Percentiles rank a stretch among this genome's conserved stretches.
These are phyloP conservation scores for Entomortierella lignicola DNA, from an alignment of 192 early-diverging fungal species.

Conservation along the genomic window DNA sequence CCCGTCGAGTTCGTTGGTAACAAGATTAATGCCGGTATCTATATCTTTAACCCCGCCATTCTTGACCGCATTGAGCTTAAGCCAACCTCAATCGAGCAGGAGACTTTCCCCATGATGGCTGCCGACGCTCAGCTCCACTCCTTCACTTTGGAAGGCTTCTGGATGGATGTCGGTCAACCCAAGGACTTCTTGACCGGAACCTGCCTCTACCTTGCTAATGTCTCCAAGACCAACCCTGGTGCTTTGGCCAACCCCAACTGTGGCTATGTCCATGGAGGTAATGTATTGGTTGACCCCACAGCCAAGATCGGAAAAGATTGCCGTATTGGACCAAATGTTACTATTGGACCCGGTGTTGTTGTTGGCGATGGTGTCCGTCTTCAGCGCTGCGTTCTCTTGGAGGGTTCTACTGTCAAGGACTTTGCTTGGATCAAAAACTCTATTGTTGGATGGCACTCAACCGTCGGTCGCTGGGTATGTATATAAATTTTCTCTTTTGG, in stretches of 20 bases:
- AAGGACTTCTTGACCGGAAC: conserved; percentile 98
- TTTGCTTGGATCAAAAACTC: conserved; percentile 90
- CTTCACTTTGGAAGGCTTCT: conserved; percentile 95
- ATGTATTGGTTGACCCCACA: conserved; percentile 92
- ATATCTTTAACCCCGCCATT: conserved; percentile 94
- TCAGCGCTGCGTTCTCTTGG: conserved; percentile 88
- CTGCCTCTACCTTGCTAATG: conserved; percentile 88
- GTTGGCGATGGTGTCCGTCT: conserved; percentile 97
- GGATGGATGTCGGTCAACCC: conserved; percentile 99
- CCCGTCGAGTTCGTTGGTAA: conserved; percentile 94
- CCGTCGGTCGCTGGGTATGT: conserved; percentile 89
- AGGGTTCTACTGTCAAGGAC: conserved; percentile 86
- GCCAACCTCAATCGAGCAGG: conserved; percentile 98
- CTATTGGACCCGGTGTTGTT: conserved; percentile 90
- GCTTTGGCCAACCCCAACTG: conserved; percentile 73
- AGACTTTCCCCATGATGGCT: conserved; percentile 96
- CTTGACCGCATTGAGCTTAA: conserved; percentile 92
- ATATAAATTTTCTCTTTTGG: neutral
- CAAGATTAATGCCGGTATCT: conserved; percentile 99
- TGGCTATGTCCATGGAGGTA: conserved; percentile 82
- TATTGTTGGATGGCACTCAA: conserved; percentile 97
- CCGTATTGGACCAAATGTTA: conserved; percentile 97
- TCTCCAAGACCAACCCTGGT: conserved; percentile 82
- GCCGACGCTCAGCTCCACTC: conserved; percentile 87
- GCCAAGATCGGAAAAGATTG: conserved; percentile 96